These are phyloP conservation scores for Coix lacrymajobi DNA, from an alignment of 176 grass and related monocot genomes.

Conservation along the genomic window DNA sequence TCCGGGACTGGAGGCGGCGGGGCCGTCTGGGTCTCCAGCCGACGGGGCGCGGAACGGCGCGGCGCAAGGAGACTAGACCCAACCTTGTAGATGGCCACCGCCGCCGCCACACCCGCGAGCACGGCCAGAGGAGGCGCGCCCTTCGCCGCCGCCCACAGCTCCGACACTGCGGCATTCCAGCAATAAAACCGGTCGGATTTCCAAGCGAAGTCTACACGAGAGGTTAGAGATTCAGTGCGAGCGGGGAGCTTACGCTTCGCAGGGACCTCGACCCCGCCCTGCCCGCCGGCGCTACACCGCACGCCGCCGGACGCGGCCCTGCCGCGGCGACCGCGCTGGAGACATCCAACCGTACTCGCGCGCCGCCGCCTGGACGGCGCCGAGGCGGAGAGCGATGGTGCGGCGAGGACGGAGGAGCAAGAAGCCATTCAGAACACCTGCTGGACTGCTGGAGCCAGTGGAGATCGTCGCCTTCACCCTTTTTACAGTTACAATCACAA, in stretches of 20 bases:
- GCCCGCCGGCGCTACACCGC: slow-evolving; percentile 25
- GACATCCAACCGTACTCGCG: not conserved
- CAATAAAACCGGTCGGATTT: not conserved
- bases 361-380: not conserved
- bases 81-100: slow-evolving; percentile 52
- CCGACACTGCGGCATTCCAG: slow-evolving; percentile 26
- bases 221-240: not conserved
- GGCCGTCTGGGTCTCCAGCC: not conserved
- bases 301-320: not conserved
- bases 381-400: not conserved
- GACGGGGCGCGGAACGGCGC: not conserved
- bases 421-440: not conserved
- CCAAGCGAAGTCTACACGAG: not conserved
- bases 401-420: not conserved
- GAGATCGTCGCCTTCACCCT: not conserved
- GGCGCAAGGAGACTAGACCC: slow-evolving; percentile 43
- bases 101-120: slow-evolving; percentile 48
- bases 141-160: slow-evolving; percentile 62
- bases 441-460: not conserved
- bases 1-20: slow-evolving; percentile 38
- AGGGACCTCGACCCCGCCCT: not conserved
- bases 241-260: slow-evolving; percentile 24
- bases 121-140: slow-evolving; percentile 50
- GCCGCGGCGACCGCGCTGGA: not conserved
- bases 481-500: too few species aligned